A percentile compares a stretch with the other conserved stretches of the same genome.
phyloP scores from a whole-genome alignment of 345 rosid genomes.

The Brassica carinata region DNA sequence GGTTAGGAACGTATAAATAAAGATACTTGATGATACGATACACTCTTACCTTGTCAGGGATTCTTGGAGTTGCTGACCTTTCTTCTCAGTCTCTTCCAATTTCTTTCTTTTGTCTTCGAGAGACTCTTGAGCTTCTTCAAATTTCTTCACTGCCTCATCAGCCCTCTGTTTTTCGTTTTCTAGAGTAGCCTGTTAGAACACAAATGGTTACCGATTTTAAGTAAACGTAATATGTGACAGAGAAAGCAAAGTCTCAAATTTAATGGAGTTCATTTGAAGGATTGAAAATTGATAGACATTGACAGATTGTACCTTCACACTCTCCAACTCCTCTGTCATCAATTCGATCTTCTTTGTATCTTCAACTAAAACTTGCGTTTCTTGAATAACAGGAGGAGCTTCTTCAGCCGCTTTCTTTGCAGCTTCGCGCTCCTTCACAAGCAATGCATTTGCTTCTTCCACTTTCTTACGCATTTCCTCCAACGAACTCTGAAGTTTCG shows the following conservation, averaged over 20 bases:
- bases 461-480: conserved; percentile 55
- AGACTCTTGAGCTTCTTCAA: conserved; percentile 51
- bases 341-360: conserved; percentile 59
- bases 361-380: conserved; percentile 66
- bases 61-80: conserved; percentile 68
- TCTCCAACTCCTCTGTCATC: conserved; percentile 58
- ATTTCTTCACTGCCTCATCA: conserved; percentile 54
- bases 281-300: not conserved
- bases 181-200: conserved; percentile 48
- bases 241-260: not conserved
- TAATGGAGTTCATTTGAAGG: not conserved
- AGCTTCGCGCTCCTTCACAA: conserved; percentile 56
- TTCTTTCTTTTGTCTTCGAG: conserved; percentile 56
- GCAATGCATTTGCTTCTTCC: conserved; percentile 55
- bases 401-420: conserved; percentile 57
- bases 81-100: conserved; percentile 75
- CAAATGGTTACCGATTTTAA: conserved; percentile 42
- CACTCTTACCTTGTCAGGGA: conserved; percentile 58
- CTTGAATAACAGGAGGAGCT: conserved; percentile 60
- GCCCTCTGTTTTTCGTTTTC: conserved; percentile 70
- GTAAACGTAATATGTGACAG: not conserved
- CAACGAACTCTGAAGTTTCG: conserved; percentile 52
- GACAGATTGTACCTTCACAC: conserved; percentile 50
- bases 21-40: not conserved
- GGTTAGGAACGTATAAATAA: not conserved